These are phyloP conservation scores for Calonectria multiphialidica DNA, from an alignment of 2,329 filamentous ascomycete species.

Conservation along the genomic window DNA sequence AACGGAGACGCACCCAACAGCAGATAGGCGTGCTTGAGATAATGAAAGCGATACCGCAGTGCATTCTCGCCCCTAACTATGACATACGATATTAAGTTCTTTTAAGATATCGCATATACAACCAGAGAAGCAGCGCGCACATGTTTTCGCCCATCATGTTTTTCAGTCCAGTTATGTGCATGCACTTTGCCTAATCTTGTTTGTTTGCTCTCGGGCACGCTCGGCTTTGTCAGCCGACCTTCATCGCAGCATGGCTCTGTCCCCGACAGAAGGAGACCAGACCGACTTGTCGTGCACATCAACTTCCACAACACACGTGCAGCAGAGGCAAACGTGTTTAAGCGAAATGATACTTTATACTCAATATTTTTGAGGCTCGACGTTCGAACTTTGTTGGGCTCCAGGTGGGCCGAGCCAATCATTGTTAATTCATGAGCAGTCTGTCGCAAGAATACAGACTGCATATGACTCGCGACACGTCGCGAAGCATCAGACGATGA, in stretches of 20 bases:
- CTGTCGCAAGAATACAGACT: neutral
- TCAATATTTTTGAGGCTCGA: neutral
- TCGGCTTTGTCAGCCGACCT: neutral
- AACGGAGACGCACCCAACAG: constrained; percentile 6
- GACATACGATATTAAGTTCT: too few species aligned
- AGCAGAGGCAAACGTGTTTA: neutral
- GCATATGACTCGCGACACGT: neutral
- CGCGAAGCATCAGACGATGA: neutral
- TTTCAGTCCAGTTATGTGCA: too few species aligned
- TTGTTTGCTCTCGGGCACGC: neutral
- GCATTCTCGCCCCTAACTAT: neutral
- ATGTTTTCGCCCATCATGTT: too few species aligned
- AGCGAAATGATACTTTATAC: neutral
- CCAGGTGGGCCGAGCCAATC: neutral
- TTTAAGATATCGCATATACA: too few species aligned
- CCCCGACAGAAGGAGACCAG: neutral
- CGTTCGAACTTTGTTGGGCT: neutral
- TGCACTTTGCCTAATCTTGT: too few species aligned
- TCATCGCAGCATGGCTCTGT: neutral
- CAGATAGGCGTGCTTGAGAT: neutral
- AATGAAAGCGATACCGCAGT: neutral
- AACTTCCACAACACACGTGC: neutral
- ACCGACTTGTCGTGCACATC: neutral
- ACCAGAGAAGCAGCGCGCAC: neutral
- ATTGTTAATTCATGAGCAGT: neutral